Evolutionary conservation across 768 basidiomycete species (phyloP).

Genomic region (Suillus lakei): DNA sequence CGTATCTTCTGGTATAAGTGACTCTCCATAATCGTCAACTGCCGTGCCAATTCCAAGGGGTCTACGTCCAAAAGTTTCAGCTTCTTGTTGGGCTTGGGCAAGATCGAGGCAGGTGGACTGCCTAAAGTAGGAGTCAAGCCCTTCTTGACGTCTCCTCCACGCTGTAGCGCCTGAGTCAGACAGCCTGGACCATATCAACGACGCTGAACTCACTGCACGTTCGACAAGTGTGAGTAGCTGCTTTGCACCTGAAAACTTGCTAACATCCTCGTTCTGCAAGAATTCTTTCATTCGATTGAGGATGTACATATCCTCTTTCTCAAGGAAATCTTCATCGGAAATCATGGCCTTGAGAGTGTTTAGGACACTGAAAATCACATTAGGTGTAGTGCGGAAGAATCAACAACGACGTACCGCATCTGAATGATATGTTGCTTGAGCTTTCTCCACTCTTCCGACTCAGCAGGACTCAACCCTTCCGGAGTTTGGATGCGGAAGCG

Average conservation of each 20-base stretch:
- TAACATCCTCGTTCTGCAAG: slow-evolving; percentile 65
- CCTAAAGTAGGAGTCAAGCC: slow-evolving; percentile 57
- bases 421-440: slow-evolving; percentile 88
- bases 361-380: slow-evolving; percentile 56
- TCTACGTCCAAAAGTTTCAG: slow-evolving; percentile 87
- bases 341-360: slow-evolving; percentile 93
- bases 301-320: slow-evolving; percentile 84
- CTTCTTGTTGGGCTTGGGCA: slow-evolving; percentile 73
- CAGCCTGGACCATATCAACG: slow-evolving; percentile 9
- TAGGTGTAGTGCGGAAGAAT: slow-evolving; percentile 8
- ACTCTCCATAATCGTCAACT: slow-evolving; percentile 91
- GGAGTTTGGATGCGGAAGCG: slow-evolving; percentile 85
- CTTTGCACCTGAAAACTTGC: slow-evolving; percentile 71
- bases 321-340: slow-evolving; percentile 79
- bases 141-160: slow-evolving; percentile 62
- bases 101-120: slow-evolving; percentile 75
- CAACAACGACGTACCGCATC: slow-evolving; percentile 63
- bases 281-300: slow-evolving; percentile 86
- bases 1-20: slow-evolving; percentile 85
- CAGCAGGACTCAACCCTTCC: slow-evolving; percentile 57
- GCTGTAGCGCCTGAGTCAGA: slow-evolving; percentile 32
- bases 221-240: slow-evolving; percentile 77
- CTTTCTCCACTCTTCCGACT: slow-evolving; percentile 80
- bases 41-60: slow-evolving; percentile 87
- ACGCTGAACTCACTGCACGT: slow-evolving; percentile 64